phyloP scores from a whole-genome alignment of 2,329 filamentous ascomycete genomes.

The Claviceps citrina region DNA sequence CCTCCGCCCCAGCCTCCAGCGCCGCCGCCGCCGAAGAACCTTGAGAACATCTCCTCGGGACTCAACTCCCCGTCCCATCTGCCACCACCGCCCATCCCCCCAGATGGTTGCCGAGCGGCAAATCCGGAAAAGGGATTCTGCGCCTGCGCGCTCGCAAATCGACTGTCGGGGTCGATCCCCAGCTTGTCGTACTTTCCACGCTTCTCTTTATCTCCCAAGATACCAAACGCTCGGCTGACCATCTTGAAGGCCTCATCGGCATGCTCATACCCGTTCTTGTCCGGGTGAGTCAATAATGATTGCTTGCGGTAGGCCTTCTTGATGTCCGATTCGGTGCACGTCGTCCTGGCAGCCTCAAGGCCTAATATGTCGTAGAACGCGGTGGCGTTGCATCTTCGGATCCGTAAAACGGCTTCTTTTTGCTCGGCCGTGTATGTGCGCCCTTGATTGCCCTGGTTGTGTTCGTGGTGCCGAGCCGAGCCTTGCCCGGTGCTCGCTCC shows the following conservation, averaged over 20 bases:
- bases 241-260: slow-evolving; percentile 98
- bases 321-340: slow-evolving; percentile 67
- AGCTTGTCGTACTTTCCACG: slow-evolving; percentile 66
- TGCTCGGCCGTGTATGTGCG: slow-evolving; percentile 78
- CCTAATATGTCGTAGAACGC: slow-evolving; percentile 93
- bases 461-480: slow-evolving; percentile 39
- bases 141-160: slow-evolving; percentile 53
- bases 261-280: slow-evolving; percentile 93
- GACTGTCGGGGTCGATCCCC: slow-evolving; percentile 81
- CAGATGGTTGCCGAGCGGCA: slow-evolving; percentile 27
- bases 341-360: slow-evolving; percentile 46
- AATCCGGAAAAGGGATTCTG: slow-evolving; percentile 51
- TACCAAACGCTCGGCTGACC: slow-evolving; percentile 84
- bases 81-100: slow-evolving; percentile 33
- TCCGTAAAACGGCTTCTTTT: slow-evolving; percentile 77
- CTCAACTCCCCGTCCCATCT: slow-evolving; percentile 87
- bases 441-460: slow-evolving; percentile 62
- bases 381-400: slow-evolving; percentile 68
- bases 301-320: slow-evolving; percentile 97
- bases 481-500: slow-evolving; percentile 34
- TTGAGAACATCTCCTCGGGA: slow-evolving; percentile 89
- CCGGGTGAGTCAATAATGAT: slow-evolving; percentile 86
- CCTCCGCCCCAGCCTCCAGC: slow-evolving; percentile 44
- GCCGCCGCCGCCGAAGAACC: slow-evolving; percentile 80
- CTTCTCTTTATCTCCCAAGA: slow-evolving; percentile 88